Evolutionary conservation across 768 basidiomycete genomes (phyloP), one percentile per base, ranked within the genome.

Genomic region (Lentinula edodes): DNA sequence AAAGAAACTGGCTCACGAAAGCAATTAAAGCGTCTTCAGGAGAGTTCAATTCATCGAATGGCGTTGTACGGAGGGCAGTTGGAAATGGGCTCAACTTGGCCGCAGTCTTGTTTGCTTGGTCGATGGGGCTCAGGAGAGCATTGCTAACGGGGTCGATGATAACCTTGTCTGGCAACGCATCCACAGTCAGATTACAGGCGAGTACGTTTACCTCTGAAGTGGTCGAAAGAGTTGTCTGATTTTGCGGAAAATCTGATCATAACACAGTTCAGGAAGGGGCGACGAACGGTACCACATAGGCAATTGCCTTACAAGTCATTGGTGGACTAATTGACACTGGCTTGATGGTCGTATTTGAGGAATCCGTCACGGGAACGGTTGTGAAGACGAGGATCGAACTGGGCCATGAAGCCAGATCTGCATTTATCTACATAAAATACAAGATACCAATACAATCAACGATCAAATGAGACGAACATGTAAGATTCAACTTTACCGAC

Each of bases 171-270:
- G 45, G 32, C 12, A 23, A 38, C 5, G 6, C n/a, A 0, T 54
- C 53, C 34, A 60, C 36, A 41, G 58, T 60, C 12, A 60, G 8
- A 36, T 60, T 60, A 38, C 58, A 60, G 16, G 45, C 58, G 6
- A 60, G 35, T 13, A 48, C 58, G 15, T 35, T 34, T 3, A 60
- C 13, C 28, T 58, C 28, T 34, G 41, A 46, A 10, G 56, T 58
- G 10, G 39, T 43, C 5, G 20, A 34, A 15, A 6, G 12, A 36
- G 18, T 36, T 5, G 18, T 28, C 36, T n/a, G 16, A 6, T 28
- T 45, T 20, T 42, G 42, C 9, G 35, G 15, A 1, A 42, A 7
- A 20, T 58, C 56, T 58, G 15, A 42, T 9, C 23, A 58, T 16
- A 4, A 45, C n/a, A 18, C n/a, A 58, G 57, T 13, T 42, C 9